Percentiles rank a stretch among this genome's conserved stretches.
These are phyloP conservation scores for Microdochium bolleyi DNA, from an alignment of 2,329 filamentous ascomycete genomes.

Conservation along the genomic window DNA sequence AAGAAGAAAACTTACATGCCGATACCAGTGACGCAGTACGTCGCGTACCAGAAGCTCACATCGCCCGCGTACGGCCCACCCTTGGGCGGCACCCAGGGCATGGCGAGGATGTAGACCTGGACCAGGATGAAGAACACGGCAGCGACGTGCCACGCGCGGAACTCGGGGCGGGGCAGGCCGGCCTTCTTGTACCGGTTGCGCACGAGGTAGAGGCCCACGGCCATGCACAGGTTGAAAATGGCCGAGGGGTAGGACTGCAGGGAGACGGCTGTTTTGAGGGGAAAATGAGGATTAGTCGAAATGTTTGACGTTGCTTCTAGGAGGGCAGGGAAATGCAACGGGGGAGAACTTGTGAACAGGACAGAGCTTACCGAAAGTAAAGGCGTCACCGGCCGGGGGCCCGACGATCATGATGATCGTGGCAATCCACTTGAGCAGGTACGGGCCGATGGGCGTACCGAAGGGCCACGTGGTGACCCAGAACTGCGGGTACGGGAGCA, in stretches of 20 bases:
- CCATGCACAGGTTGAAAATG: conserved; percentile 50
- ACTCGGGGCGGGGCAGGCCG: conserved; percentile 39
- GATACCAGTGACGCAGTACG: conserved; percentile 58
- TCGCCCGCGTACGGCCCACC: conserved; percentile 52
- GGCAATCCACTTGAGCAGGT: conserved; percentile 45
- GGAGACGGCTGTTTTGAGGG: conserved; percentile 39
- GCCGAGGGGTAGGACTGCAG: conserved; percentile 49
- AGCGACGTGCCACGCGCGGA: conserved; percentile 49
- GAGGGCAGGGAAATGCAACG: too few relatives aligned
- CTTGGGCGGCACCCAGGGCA: conserved; percentile 64
- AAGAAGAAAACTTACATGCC: conserved; percentile 44
- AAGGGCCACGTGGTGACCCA: conserved; percentile 57
- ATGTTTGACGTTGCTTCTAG: too few relatives aligned
- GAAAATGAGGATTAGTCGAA: neutral
- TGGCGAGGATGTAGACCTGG: conserved; percentile 55
- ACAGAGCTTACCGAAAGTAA: conserved; percentile 41
- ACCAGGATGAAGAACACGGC: conserved; percentile 52
- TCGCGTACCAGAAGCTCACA: conserved; percentile 68
- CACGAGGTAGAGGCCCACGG: conserved; percentile 48
- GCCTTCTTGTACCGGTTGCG: conserved; percentile 44
- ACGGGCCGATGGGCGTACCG: conserved; percentile 53
- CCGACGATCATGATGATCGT: conserved; percentile 53
- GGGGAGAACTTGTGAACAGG: neutral
- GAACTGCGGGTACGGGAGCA: conserved; percentile 47
- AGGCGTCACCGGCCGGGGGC: conserved; percentile 55